A percentile compares a stretch with the other conserved stretches of the same genome.
Evolutionary conservation across 257 asterid species (phyloP).

Genomic region (Scutellaria galericulata): DNA sequence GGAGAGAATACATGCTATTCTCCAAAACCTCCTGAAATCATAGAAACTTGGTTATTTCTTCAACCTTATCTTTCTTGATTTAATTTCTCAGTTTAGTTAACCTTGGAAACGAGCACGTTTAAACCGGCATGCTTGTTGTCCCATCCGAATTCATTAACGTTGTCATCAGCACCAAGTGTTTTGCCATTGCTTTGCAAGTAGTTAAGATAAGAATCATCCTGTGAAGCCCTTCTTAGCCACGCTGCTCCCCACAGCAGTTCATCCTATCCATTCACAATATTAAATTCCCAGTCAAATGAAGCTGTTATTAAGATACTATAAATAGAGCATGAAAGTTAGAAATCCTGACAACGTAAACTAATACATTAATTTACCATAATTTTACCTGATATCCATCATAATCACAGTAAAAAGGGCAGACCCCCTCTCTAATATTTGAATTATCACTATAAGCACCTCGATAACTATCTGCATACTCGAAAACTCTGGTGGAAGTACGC

Average conservation of each 20-base stretch:
- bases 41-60: background rate
- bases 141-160: conserved; percentile 93
- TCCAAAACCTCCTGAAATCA: conserved; percentile 81
- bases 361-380: background rate
- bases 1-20: conserved; percentile 57
- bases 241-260: conserved; percentile 99
- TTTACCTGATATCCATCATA: conserved; percentile 92
- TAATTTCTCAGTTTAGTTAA: background rate
- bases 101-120: conserved; percentile 91
- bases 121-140: conserved; percentile 98
- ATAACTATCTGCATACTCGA: conserved; percentile 75
- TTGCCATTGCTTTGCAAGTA: conserved; percentile 84
- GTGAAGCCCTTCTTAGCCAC: conserved; percentile 89
- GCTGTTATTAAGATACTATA: background rate
- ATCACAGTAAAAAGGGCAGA: conserved; percentile 93
- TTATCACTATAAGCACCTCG: conserved; percentile 95
- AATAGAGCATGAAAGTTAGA: background rate
- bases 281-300: background rate
- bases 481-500: conserved; percentile 65
- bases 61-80: background rate
- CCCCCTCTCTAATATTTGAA: conserved; percentile 61
- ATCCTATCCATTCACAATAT: conserved; percentile 54
- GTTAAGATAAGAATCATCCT: conserved; percentile 64
- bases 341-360: background rate
- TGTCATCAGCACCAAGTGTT: conserved; percentile 89